Percentiles rank a stretch among this genome's conserved stretches.
These are phyloP conservation scores for Nicotiana otophora DNA, from an alignment of 257 asterid species.

Conservation along the genomic window DNA sequence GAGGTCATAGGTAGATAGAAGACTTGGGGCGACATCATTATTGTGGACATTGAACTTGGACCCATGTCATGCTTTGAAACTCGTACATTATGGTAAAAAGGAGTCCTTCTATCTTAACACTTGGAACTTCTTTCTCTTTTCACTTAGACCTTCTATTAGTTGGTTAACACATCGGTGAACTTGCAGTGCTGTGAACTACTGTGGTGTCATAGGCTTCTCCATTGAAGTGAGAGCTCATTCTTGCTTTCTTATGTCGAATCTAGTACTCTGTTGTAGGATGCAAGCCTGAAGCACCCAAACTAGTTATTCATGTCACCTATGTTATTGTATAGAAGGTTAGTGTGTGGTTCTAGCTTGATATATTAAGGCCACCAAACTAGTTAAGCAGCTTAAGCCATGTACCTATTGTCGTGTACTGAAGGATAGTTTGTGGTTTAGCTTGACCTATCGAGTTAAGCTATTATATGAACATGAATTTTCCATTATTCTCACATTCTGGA, in stretches of 20 bases:
- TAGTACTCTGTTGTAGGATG: neutral
- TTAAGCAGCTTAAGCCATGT: neutral
- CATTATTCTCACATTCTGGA: neutral
- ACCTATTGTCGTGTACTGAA: neutral
- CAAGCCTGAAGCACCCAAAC: neutral
- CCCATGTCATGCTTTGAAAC: neutral
- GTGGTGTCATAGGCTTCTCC: neutral
- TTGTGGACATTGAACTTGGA: too few species aligned
- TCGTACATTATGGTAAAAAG: neutral
- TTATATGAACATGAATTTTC: neutral
- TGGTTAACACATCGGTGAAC: neutral
- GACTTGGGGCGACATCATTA: too few species aligned
- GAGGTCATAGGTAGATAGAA: too few species aligned
- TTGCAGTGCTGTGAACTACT: neutral
- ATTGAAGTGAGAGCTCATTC: neutral
- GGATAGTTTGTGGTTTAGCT: neutral
- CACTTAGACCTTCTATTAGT: neutral
- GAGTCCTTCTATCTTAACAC: neutral
- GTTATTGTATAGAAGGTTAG: neutral
- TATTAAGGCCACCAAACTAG: neutral
- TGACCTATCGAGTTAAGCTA: neutral
- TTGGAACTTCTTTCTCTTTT: neutral
- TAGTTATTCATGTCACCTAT: neutral
- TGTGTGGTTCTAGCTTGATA: neutral
- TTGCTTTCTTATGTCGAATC: neutral